Evolutionary conservation across 73 alveolate species (phyloP), one percentile per base, ranked within the genome.

Genomic region (Paramecium tetraurelia): DNA sequence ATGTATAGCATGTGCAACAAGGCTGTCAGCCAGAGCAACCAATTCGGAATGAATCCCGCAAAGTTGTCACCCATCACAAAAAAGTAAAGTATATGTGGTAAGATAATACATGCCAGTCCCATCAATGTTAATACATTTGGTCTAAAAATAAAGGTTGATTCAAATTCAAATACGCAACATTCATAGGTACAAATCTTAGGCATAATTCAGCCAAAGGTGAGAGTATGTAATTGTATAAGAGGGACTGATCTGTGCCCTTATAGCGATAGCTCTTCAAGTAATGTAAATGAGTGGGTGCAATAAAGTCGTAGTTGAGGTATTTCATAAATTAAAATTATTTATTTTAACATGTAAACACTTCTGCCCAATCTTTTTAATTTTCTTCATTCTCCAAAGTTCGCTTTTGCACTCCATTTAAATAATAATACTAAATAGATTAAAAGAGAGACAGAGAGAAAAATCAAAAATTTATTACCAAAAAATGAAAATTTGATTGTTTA

Each of bases 101-200:
- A 31, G 21, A 68, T 68, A 9, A 68, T 68, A 9, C 84, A 68
- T 24, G 84, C 84, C 22, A 68, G 12, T 31, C 84, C 84, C 84
- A 68, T 27, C 21, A 68, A 33, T 12, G 84, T 31, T 68, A 68
- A 33, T 31, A 33, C 46, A 68, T 68, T 68, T 24, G 84, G 84
- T 68, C 84, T 68, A 68, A 68, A 2, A 33, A 24, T 31, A 11
- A 31, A 27, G 20, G 40, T 68, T 68, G 46, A 18, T 4, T n/a
- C 84, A 53, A 53, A 53, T 53, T 53, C 69, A 68, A 31, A 68
- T 68, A 68, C 84, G 84, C 84, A 68, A 68, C 48, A 68, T 68
- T 31, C 46, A 68, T 31, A 12, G 84, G 84, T 68, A 68, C 84
- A 68, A 31, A 68, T 68, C 46, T 31, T 21, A 68, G 46, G 9